Evolutionary conservation across 1,284 basidiomycete genomes (phyloP).

Genomic region (Peniophora sp.): DNA sequence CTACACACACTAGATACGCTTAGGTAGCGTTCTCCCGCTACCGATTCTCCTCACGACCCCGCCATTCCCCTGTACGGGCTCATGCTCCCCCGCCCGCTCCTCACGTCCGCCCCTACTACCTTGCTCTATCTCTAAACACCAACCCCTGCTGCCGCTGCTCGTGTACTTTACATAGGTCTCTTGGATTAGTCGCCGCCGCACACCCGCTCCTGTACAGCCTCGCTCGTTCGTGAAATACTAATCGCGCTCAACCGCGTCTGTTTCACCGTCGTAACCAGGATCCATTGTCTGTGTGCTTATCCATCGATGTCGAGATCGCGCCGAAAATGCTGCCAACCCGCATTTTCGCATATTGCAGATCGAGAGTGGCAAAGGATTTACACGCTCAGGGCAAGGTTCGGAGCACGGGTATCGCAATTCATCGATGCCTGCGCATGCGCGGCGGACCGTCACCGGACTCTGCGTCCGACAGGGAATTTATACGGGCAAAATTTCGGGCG

Average conservation of each 20-base stretch:
- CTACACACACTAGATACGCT: constrained; percentile 9
- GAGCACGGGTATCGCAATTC: no score
- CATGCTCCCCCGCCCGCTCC: constrained; percentile 2
- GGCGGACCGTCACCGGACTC: no score
- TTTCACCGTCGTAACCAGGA: no score
- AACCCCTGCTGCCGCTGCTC: constrained; percentile 2
- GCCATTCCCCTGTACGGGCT: background rate
- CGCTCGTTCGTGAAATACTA: constrained; percentile 37
- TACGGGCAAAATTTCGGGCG: no score
- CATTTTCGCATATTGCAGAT: no score
- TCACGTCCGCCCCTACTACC: background rate
- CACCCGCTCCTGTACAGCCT: constrained; percentile 15
- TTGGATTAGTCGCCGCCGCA: constrained; percentile 14
- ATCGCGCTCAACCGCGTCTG: constrained; percentile 64
- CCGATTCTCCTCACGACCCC: background rate
- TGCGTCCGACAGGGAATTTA: no score
- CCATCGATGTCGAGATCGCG: no score
- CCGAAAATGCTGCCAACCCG: no score
- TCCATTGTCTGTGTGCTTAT: no score
- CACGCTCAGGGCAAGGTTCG: no score
- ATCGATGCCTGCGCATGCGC: no score
- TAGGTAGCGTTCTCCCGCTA: constrained; percentile 3
- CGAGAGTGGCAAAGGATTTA: no score
- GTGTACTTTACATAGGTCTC: constrained; percentile 10
- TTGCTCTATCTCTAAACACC: constrained; percentile 1